These are phyloP conservation scores for Botryotinia narcissicola DNA, from an alignment of 2,329 filamentous ascomycete species.

Conservation along the genomic window DNA sequence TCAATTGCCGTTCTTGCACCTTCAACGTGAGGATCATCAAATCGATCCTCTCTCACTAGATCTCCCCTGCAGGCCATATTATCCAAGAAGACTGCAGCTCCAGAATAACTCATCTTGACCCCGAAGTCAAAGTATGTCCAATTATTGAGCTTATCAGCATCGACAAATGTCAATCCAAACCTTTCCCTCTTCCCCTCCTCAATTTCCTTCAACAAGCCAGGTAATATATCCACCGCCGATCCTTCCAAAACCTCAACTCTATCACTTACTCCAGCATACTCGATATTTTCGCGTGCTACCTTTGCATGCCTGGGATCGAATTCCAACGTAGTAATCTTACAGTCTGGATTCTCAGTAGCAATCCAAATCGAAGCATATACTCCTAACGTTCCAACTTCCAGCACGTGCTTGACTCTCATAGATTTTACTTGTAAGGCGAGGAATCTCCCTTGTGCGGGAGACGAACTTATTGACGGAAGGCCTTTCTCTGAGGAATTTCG, in stretches of 20 bases:
- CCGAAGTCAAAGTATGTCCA: neutral
- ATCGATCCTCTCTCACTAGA: neutral
- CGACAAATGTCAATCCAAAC: slow-evolving; percentile 1
- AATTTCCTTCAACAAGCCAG: neutral
- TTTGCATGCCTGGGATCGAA: neutral
- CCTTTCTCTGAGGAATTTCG: slow-evolving; percentile 38
- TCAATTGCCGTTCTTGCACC: slow-evolving; percentile 1
- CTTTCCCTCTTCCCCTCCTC: neutral
- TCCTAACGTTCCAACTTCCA: slow-evolving; percentile 56
- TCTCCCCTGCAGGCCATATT: neutral
- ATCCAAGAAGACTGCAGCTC: neutral
- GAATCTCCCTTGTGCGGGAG: slow-evolving; percentile 41
- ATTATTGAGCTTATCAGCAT: slow-evolving; percentile 10
- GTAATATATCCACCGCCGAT: neutral
- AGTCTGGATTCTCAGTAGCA: slow-evolving; percentile 3
- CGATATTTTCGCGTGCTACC: neutral
- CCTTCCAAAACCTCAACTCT: slow-evolving; percentile 11
- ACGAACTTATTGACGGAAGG: slow-evolving; percentile 42
- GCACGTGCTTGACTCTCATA: slow-evolving; percentile 41
- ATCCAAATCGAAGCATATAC: slow-evolving; percentile 49
- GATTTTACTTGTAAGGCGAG: slow-evolving; percentile 43
- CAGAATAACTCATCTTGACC: slow-evolving; percentile 1
- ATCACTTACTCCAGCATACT: neutral
- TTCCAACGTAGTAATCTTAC: slow-evolving; percentile 1
- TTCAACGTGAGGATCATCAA: neutral